These are phyloP conservation scores for Ophiognomonia clavigignenti-juglandacearum DNA, from an alignment of 2,329 filamentous ascomycete species.

Conservation along the genomic window DNA sequence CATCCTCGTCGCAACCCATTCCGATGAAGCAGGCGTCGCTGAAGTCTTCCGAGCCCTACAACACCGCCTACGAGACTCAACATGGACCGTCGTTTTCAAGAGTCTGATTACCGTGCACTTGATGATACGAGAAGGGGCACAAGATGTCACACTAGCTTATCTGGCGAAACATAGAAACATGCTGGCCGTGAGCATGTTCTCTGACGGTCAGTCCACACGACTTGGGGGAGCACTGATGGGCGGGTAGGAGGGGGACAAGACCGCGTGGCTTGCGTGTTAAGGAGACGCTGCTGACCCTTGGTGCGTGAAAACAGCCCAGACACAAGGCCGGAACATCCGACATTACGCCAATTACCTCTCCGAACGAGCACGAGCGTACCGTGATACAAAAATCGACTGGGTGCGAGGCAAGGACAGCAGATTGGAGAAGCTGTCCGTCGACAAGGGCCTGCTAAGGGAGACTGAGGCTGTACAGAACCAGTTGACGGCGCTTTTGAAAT, in stretches of 20 bases:
- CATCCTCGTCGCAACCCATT: conserved; percentile 90
- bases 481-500: conserved; percentile 78
- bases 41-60: conserved; percentile 94
- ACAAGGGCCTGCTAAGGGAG: conserved; percentile 88
- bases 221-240: not conserved
- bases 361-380: conserved; percentile 75
- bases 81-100: conserved; percentile 99
- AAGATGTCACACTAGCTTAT: conserved; percentile 81
- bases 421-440: conserved; percentile 79
- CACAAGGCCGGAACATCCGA: conserved; percentile 89
- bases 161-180: conserved; percentile 77
- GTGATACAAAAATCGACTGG: conserved; percentile 83
- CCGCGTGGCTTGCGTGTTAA: not conserved
- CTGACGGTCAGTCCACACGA: conserved; percentile 64
- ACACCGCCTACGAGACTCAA: conserved; percentile 84
- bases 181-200: conserved; percentile 84
- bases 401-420: conserved; percentile 77
- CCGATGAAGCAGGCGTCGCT: conserved; percentile 88
- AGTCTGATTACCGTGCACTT: conserved; percentile 90
- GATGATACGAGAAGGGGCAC: conserved; percentile 94
- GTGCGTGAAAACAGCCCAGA: conserved; percentile 69
- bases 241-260: not conserved
- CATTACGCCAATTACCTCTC: conserved; percentile 85
- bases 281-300: conserved; percentile 20
- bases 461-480: conserved; percentile 88